phyloP scores from a whole-genome alignment of 352 stramenopile genomes.

The Phytophthora syringae region DNA sequence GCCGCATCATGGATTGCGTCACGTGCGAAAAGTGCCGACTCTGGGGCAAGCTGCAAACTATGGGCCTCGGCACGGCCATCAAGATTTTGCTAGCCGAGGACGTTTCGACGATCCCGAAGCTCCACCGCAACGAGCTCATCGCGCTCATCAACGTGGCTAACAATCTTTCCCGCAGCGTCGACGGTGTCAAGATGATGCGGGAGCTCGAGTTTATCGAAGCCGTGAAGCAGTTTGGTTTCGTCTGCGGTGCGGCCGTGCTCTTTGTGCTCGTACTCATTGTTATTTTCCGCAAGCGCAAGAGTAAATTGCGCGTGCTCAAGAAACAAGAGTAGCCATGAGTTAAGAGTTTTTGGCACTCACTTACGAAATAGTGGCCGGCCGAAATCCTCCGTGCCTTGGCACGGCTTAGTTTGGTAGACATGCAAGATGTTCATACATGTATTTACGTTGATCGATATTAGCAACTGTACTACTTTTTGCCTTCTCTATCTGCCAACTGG shows the following conservation, averaged over 20 bases:
- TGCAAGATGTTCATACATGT: no score
- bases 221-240: constrained; percentile 63
- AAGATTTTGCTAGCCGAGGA: constrained; percentile 96
- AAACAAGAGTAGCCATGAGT: constrained; percentile 47
- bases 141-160: constrained; percentile 97
- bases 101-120: constrained; percentile 66
- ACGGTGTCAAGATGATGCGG: constrained; percentile 81
- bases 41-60: constrained; percentile 97
- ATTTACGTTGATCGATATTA: no score
- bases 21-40: constrained; percentile 99
- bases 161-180: constrained; percentile 80
- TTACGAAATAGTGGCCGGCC: no score
- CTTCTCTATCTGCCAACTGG: no score
- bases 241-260: constrained; percentile 50
- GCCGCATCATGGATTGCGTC: constrained; percentile 98
- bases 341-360: no score
- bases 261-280: constrained; percentile 54
- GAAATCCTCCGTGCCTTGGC: no score
- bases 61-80: constrained; percentile 96
- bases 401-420: no score
- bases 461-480: no score
- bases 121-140: constrained; percentile 97
- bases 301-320: constrained; percentile 30
- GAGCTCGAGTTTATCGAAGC: constrained; percentile 76
- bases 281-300: constrained; percentile 52